Evolutionary conservation across 148 eudicot species (phyloP), one percentile per base, ranked within the genome.

Genomic region (Beta vulgaris): DNA sequence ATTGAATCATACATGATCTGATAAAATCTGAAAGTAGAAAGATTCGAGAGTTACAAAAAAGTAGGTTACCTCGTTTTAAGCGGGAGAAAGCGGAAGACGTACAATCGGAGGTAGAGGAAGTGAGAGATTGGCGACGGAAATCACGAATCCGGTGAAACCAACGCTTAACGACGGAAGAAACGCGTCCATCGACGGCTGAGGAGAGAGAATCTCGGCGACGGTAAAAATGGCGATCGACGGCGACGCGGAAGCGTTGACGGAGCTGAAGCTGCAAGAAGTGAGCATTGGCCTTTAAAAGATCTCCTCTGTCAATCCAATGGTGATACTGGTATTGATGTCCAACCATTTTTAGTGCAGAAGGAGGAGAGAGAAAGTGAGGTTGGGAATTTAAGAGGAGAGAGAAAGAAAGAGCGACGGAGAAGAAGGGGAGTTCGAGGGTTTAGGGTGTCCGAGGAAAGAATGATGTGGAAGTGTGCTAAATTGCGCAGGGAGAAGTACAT

Each of bases 11-110:
- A 3, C 25, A 58, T 35, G 21, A 21, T 23, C 39, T 14, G 10
- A 37, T 64, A 23, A 57, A 40, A 23, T 34, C 14, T 13, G 26
- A 65, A 6, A 42, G 46, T 2, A 70, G 2, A 62, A 39, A 29
- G 15, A 19, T 61, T 63, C 12, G 43, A 49, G 35, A n/a, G 70
- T 6, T 8, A 26, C 42, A 13, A 23, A 40, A 28, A 28, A 76
- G 8, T 14, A 26, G 37, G 26, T 35, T 6, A 89, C 98, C 98
- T 85, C 87, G 90, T 73, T 83, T 91, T 9, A 76, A 58, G 37
- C 90, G 88, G 62, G 85, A 91, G 64, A 91, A 85, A 36, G 86
- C 73, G 42, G 98, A 79, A 35, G 98, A 77, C 29, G 80, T 35
- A 3, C 69, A 65, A 1, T 72, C 11, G 14, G 80, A 85, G 57